Evolutionary conservation across 2,329 filamentous ascomycete species (phyloP), one percentile per base, ranked within the genome.

Genomic region (Scopulariopsis brevicaulis): DNA sequence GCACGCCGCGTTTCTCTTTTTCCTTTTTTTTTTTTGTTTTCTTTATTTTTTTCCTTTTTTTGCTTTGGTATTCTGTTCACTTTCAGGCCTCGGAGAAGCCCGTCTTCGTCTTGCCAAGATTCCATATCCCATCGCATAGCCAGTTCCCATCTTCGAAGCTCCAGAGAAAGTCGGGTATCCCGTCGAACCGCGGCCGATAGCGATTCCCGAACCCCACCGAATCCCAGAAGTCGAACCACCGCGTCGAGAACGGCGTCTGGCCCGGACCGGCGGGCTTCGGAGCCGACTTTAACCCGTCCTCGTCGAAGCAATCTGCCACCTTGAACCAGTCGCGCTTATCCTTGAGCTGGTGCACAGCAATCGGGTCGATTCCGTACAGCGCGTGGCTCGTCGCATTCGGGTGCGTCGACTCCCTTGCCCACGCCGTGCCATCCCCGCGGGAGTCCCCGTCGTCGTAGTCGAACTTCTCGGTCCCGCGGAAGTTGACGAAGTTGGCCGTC

Each of bases 341-440:
- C 59, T 68, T 69, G 55, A 69, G 64, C 46, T 65, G 54, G 57
- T 69, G 67, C 1, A 69, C 57, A 5, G 64, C 67, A 32, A 69
- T 64, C 4, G 62, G 51, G 32, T 65, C 60, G 8, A 50, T 52
- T 28, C 62, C 63, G 25, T 58, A 58, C 4, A 69, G 50, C 10
- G 68, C 67, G 52, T 69, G 67, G 20, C 58, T 15, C 15, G 59
- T 63, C 1, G 65, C 61, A 7, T 63, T 55, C 15, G 62, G 62
- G 48, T 69, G 67, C 18, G 67, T 65, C 1, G 43, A 50, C 6
- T 54, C 25, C 1, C 67, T 63, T 12, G 67, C 67, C 64, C 67
- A 70, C 0, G 67, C 64, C 7, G 63, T 66, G 7, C 63, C 66
- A 22, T 69, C 65, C 14, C 62, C 62, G 2, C 65, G 62, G 0